A percentile compares a stretch with the other conserved stretches of the same genome.
phyloP scores from a whole-genome alignment of 345 rosid species.

The Brassica cretica region DNA sequence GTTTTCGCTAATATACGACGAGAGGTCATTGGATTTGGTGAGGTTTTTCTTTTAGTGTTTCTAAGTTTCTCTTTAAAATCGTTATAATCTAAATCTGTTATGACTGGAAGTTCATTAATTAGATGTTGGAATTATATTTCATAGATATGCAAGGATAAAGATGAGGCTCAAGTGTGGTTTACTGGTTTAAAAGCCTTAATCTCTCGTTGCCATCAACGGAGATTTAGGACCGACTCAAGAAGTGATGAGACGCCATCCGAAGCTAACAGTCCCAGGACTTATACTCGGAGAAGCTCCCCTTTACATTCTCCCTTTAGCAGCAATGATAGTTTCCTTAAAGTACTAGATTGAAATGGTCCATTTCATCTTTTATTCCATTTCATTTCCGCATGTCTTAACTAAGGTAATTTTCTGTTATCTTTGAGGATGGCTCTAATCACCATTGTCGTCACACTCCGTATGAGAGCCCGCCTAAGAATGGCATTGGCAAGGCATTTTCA shows the following conservation, averaged over 20 bases:
- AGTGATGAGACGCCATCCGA: constrained; percentile 55
- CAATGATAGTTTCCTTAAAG: constrained; percentile 89
- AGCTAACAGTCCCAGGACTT: constrained; percentile 86
- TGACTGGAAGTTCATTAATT: constrained; percentile 12
- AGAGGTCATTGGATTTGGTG: constrained; percentile 94
- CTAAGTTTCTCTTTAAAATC: constrained; percentile 4
- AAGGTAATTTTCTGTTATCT: neutral
- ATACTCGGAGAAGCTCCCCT: constrained; percentile 92
- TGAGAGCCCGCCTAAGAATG: constrained; percentile 83
- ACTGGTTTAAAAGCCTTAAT: constrained; percentile 54
- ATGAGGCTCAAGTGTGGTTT: constrained; percentile 76
- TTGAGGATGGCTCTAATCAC: constrained; percentile 77
- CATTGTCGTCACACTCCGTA: constrained; percentile 82
- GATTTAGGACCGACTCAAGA: constrained; percentile 44
- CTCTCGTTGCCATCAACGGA: constrained; percentile 43
- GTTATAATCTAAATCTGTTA: constrained; percentile 15
- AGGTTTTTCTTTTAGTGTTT: constrained; percentile 29
- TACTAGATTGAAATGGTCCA: neutral
- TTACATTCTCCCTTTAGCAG: constrained; percentile 68
- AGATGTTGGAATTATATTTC: constrained; percentile 22
- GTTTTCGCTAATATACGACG: constrained; percentile 89
- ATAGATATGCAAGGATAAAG: constrained; percentile 73
- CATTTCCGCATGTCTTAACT: constrained; percentile 14
- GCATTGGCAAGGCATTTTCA: constrained; percentile 74
- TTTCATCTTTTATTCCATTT: neutral